Base-by-base conservation (phyloP, 1,139 yeast species). In the Sugiyamaella paludigena region DNA sequence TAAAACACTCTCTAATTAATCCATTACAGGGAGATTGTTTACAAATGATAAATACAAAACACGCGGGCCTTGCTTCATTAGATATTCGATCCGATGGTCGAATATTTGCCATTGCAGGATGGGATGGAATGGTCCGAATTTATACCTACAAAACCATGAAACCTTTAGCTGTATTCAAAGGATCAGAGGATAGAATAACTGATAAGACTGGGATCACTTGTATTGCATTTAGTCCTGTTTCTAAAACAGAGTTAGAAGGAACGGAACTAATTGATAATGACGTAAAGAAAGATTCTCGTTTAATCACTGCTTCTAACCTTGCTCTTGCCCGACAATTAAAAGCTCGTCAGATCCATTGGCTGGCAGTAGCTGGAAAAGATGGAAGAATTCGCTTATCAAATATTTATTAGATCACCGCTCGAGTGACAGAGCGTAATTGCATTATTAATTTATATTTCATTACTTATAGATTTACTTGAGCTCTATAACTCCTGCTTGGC, bases 81-180 rank as follows among this genome's bases (percentile, higher is more conserved):
- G 58, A 50, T 9, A 39, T 67, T 1, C 60, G 70, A 15, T 50
- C 54, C 2, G 72, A 69, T 27, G 65, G 62, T 10, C 56, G 58
- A 16, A 45, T 67, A 4, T 49, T 63, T 34, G 67, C 67, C 7
- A 62, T 66, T 1, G 69, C 71, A 1, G 72, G 74, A 12, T 71
- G 75, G 75, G 75, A 71, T 41, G 71, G 72, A 7, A 57, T 54
- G 45, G 65, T 69, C 4, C 62, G 73, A 1, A 52, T 70, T 2
- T 69, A 62, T 49, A 47, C 50, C 4, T 57, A 56, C 35, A 37
- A 48, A 4, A 50, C 52, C 2, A 40, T 64, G 46, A 60, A 59
- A 32, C 59, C 58, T 8, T 54, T 67, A 34, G 70, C 67, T 0
- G 62, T 58, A 4, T 64, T 69, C 43, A 53, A 50, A 12, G 67